Evolutionary conservation across 2,329 filamentous ascomycete species (phyloP), one percentile per base, ranked within the genome.

Genomic region (Microcera coccophila): DNA sequence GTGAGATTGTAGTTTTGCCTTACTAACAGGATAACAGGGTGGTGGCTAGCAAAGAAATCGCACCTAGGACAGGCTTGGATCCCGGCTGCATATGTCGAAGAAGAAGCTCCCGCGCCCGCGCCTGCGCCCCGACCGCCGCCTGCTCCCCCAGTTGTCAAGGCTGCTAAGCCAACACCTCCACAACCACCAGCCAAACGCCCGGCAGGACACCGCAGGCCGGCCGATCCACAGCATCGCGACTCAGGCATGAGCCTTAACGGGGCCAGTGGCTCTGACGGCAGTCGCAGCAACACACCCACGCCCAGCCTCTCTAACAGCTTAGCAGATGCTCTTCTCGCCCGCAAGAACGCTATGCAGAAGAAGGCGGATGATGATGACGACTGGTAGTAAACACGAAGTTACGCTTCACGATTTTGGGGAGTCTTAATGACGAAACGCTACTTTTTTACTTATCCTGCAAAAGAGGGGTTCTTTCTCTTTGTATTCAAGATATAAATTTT

Each of bases 11-110:
- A 14, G 14, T 8, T 10, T 15, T 18, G 9, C 14, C 18, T 41
- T 19, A 39, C 68, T 74, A 63, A 75, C 52, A 41, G 17, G 32
- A 21, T 39, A 39, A 12, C 17, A 95, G 91, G 93, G 40, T 98
- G 93, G 93, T 97, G 91, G 91, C 75, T 97, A 36, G 93, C 85
- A 50, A 91, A 89, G 72, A 87, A 84, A 49, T 68, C 53, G 5
- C 55, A 56, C 4, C n/a, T n/a, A n/a, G 79, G 80, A n/a, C 88
- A 93, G 66, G 93, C 90, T 39, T 98, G 93, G 93, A 82, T 93
- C 3, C 93, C 93, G 0, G 87, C 90, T 16, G 89, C 91, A 16
- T 98, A 98, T 60, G 84, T 98, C 8, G 86, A 97, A 67, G 90
- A 96, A 67, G 78, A 86, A 62, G 77, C 80, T 4, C 78, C 81